A percentile compares a stretch with the other conserved stretches of the same genome.
These are phyloP conservation scores for Xylaria longipes DNA, from an alignment of 495 filamentous ascomycete species.

Conservation along the genomic window DNA sequence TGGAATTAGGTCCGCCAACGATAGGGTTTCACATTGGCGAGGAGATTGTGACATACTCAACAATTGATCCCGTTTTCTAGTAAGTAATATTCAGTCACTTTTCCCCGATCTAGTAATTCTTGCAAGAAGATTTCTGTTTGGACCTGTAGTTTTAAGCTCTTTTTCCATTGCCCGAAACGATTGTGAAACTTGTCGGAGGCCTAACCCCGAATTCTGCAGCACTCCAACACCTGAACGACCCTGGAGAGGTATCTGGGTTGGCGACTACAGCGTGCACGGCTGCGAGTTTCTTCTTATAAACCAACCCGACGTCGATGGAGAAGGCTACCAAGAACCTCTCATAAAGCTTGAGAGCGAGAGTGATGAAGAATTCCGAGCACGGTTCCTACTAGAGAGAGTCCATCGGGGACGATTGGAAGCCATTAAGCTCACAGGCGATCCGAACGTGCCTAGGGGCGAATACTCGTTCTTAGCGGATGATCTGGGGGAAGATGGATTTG, in stretches of 20 bases:
- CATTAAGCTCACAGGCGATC: constrained; percentile 90
- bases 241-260: constrained; percentile 89
- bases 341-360: constrained; percentile 44
- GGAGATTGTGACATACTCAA: constrained; percentile 74
- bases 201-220: constrained; percentile 18
- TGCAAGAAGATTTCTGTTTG: not conserved
- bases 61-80: constrained; percentile 73
- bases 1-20: constrained; percentile 56
- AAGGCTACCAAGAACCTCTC: constrained; percentile 39
- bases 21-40: constrained; percentile 61
- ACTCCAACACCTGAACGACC: constrained; percentile 80
- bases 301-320: constrained; percentile 63
- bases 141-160: not conserved
- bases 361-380: constrained; percentile 46
- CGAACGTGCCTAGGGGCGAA: constrained; percentile 86
- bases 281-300: constrained; percentile 85
- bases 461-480: constrained; percentile 80
- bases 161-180: not conserved
- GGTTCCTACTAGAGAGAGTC: constrained; percentile 44
- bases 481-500: constrained; percentile 66
- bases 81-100: constrained; percentile 13
- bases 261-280: constrained; percentile 86
- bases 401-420: constrained; percentile 72
- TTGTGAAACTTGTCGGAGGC: not conserved
- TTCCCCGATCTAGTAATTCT: not conserved